Evolutionary conservation across 2,329 filamentous ascomycete genomes (phyloP), one percentile per base, ranked within the genome.

Genomic region (Ceratocystis harringtonii): DNA sequence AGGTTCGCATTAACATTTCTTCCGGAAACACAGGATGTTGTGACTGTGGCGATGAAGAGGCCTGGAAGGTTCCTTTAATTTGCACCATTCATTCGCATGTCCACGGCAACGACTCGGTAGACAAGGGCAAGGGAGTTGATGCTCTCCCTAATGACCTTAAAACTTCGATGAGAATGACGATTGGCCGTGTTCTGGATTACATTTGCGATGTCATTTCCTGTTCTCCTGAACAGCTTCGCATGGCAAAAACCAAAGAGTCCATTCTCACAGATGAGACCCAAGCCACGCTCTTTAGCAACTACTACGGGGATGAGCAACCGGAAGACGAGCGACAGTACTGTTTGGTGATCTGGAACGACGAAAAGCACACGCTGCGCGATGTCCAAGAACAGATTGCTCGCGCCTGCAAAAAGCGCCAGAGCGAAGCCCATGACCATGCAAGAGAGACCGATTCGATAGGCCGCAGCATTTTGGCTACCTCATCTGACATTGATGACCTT

Each of bases 121-220:
- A 30, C n/a, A 65, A 61, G 41, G 55, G 52, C 43, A 58, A 32
- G 25, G 57, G 41, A 10, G 41, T 48, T 8, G 60, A 65, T 3
- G 76, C 75, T n/a, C 76, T 96, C 61, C 90, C 94, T 0, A 80
- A 84, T 41, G 90, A 95, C 52, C 80, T 97, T 63, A 78, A 88
- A 41, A 79, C 85, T 66, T 88, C 85, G 71, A 90, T 97, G 68
- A 84, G 86, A 65, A 90, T 89, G 81, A 97, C 94, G 0, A 86
- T 99, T 69, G 84, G 89, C 1, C 83, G 90, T 67, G 87, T 86
- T 10, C 82, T 97, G 68, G 94, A 99, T 77, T 99, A 96, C 73
- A 86, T 99, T 69, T 96, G 92, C 77, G 94, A 99, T 77, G 91
- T 99, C 68, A 91, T 97, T 69, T 97, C 94, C 1, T 99, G 95